Percentiles rank a stretch among this genome's conserved stretches.
phyloP scores from a whole-genome alignment of 768 basidiomycete species.

The Pulveroboletus ravenelii region DNA sequence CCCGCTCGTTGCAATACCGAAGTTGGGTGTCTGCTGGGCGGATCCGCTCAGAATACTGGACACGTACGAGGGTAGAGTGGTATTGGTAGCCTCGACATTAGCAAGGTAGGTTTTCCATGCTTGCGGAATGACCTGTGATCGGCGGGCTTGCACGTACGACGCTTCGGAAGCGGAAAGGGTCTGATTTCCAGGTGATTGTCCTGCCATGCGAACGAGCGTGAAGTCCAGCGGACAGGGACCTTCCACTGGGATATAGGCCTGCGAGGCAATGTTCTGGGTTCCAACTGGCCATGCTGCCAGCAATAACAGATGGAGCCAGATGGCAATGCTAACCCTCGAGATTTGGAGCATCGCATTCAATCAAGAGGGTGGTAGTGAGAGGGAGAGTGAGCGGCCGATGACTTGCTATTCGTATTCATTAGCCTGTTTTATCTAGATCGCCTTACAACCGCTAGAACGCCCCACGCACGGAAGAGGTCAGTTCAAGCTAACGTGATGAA shows the following conservation, averaged over 20 bases:
- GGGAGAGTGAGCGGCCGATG: not conserved
- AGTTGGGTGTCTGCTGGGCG: constrained; percentile 27
- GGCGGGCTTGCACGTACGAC: constrained; percentile 34
- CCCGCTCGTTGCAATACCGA: constrained; percentile 52
- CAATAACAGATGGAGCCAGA: constrained; percentile 13
- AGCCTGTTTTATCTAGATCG: not conserved
- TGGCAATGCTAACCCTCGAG: not conserved
- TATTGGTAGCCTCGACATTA: constrained; percentile 31
- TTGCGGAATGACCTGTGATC: constrained; percentile 32
- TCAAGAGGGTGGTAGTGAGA: not conserved
- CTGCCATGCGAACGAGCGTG: constrained; percentile 27
- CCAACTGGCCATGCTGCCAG: constrained; percentile 4
- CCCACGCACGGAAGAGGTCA: not conserved
- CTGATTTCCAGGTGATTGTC: constrained; percentile 24
- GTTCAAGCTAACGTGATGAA: not conserved
- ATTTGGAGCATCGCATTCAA: not conserved
- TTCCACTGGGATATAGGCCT: constrained; percentile 20
- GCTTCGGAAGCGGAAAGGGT: constrained; percentile 34
- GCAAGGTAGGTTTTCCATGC: constrained; percentile 40
- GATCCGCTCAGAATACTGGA: constrained; percentile 25
- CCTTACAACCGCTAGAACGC: not conserved
- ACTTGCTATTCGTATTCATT: not conserved
- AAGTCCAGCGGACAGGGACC: constrained; percentile 21
- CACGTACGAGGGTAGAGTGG: constrained; percentile 33
- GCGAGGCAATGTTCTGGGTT: constrained; percentile 24